phyloP scores from a whole-genome alignment of 805 yeast species.

The Monosporozyma unispora region DNA sequence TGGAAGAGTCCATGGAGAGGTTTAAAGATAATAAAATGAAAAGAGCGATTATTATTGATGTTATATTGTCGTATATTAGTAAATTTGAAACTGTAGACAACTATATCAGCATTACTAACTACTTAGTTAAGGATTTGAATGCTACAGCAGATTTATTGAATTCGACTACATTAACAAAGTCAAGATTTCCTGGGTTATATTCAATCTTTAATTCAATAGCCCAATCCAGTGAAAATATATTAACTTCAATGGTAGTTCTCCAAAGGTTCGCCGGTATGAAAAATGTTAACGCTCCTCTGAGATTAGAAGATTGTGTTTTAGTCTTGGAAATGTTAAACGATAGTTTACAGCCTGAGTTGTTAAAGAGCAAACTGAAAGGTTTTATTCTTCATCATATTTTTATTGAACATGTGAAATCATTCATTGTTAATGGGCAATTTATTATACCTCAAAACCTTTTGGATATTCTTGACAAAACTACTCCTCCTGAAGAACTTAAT shows the following conservation, averaged over 20 bases:
- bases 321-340: not conserved
- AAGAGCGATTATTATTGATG: not conserved
- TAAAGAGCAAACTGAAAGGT: not conserved
- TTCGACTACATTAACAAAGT: not conserved
- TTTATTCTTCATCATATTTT: not conserved
- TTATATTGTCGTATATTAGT: not conserved
- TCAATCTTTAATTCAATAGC: not conserved
- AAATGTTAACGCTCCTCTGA: not conserved
- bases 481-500: not conserved
- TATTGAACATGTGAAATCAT: not conserved
- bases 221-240: not conserved
- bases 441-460: not conserved
- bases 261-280: not conserved
- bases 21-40: not conserved
- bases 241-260: not conserved
- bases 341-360: not conserved
- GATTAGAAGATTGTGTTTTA: not conserved
- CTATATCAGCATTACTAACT: not conserved
- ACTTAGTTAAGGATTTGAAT: not conserved
- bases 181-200: not conserved
- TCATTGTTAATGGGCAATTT: not conserved
- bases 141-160: not conserved
- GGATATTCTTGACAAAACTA: not conserved
- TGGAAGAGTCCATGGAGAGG: too few relatives aligned
- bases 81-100: not conserved